phyloP scores from a whole-genome alignment of 371 early-diverging fungal species.

The Mucor racemosus region DNA sequence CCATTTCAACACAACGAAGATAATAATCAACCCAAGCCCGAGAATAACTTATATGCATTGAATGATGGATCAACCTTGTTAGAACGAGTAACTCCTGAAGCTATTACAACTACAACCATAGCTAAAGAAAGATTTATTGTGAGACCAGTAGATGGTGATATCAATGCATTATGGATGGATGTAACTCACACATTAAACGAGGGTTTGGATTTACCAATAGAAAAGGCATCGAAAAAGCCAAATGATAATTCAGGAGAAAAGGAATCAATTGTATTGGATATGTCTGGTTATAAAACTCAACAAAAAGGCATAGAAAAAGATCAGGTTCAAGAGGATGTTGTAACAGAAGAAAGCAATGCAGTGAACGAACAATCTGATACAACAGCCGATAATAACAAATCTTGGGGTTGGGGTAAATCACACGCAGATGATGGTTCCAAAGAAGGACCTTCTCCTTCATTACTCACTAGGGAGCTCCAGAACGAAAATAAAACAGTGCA shows the following conservation, averaged over 20 bases:
- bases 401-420: constrained; percentile 14
- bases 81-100: constrained; percentile 44
- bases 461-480: neutral
- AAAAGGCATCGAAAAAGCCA: constrained; percentile 13
- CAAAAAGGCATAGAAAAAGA: neutral
- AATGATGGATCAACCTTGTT: constrained; percentile 47
- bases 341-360: neutral
- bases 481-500: constrained; percentile 17
- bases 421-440: neutral
- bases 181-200: constrained; percentile 39
- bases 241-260: constrained; percentile 19
- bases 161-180: constrained; percentile 44
- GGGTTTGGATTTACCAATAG: neutral
- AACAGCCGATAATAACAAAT: neutral
- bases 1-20: constrained; percentile 15
- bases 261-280: constrained; percentile 58
- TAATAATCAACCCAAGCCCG: constrained; percentile 22
- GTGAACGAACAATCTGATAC: neutral
- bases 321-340: neutral
- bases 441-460: neutral
- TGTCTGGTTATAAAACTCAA: constrained; percentile 61
- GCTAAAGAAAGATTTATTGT: constrained; percentile 53
- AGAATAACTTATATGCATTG: constrained; percentile 40
- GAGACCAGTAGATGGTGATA: constrained; percentile 44
- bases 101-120: constrained; percentile 47